These are phyloP conservation scores for Pichia deserticola DNA, from an alignment of 805 yeast species.

Conservation along the genomic window DNA sequence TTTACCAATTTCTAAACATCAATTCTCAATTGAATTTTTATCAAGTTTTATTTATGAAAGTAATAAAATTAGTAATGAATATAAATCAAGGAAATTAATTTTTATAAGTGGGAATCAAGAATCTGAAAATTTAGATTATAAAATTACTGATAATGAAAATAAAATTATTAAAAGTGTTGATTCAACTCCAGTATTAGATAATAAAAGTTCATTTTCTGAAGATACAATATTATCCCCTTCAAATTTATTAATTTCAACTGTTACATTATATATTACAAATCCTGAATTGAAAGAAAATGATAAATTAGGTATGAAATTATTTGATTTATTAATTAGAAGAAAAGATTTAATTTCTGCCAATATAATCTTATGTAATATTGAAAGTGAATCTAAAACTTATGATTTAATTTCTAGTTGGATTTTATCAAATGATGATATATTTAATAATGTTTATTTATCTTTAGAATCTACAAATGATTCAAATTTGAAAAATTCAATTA, in stretches of 20 bases:
- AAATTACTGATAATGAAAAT: not conserved
- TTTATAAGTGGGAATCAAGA: constrained; percentile 12
- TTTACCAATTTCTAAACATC: constrained; percentile 18
- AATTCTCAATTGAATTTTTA: constrained; percentile 12
- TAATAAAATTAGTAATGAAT: constrained; percentile 8
- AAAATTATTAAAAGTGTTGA: not conserved
- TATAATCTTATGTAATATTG: constrained; percentile 6
- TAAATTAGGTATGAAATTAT: constrained; percentile 19
- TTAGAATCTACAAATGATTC: constrained; percentile 2
- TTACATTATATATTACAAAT: constrained; percentile 18
- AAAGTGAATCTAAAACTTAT: not conserved
- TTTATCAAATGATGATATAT: not conserved
- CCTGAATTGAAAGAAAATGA: constrained; percentile 14
- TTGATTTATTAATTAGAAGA: constrained; percentile 19
- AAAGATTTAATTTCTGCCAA: constrained; percentile 8
- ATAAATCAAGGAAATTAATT: constrained; percentile 15
- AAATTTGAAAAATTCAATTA: constrained; percentile 6
- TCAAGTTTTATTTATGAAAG: constrained; percentile 12
- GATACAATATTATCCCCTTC: constrained; percentile 24
- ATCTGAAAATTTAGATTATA: constrained; percentile 11
- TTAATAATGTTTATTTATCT: constrained; percentile 1
- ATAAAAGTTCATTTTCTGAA: constrained; percentile 12
- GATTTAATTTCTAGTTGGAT: not conserved
- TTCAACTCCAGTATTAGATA: not conserved
- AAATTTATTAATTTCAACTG: constrained; percentile 20